Base-by-base conservation (phyloP, 345 rosid genomes). In the Salix purpurea region DNA sequence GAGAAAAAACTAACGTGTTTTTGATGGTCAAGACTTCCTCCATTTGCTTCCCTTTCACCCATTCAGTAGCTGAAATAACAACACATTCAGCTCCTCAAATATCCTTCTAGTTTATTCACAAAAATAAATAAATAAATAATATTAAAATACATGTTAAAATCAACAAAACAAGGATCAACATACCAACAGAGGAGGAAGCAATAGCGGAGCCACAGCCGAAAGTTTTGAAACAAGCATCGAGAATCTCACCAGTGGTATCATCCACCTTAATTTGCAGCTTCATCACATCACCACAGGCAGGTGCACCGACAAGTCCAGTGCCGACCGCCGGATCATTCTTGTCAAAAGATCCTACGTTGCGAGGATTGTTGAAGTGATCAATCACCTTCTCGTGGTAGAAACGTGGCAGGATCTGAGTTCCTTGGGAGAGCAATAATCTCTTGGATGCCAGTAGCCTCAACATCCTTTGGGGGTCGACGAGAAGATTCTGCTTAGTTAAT, bases 211-310 rank as follows among this genome's bases (percentile, higher is more conserved):
- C 99, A 71, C 98, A 96, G 16, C 99, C 99, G 72, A 96, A 96
- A 71, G 99, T 96, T 91, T 96, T 96, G 77, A 96, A 96, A 30
- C 99, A 79, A 72, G 99, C 98, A 77, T 96, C 98, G 4, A 84
- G 76, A 79, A 96, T 96, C 82, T 92, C 84, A 6, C 97, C 98
- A 18, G 92, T 89, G 75, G 85, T 79, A 65, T 96, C 96, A 76
- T 96, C 97, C 64, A 94, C 94, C 90, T 83, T 96, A 61, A 96
- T 94, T 74, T 96, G 99, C 32, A 96, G 91, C 91, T 96, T 96
- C 99, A 94, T 96, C 5, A 96, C 97, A 82, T 96, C 99, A 6
- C 98, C 99, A 40, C 99, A 96, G 1, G 99, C 97, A 0, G 99
- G 99, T 14, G 99, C 99, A 0, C 99, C 99, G 7, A 96, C 99